These are phyloP conservation scores for Aspergillus sp. DNA, from an alignment of 2,329 filamentous ascomycete species.

Conservation along the genomic window DNA sequence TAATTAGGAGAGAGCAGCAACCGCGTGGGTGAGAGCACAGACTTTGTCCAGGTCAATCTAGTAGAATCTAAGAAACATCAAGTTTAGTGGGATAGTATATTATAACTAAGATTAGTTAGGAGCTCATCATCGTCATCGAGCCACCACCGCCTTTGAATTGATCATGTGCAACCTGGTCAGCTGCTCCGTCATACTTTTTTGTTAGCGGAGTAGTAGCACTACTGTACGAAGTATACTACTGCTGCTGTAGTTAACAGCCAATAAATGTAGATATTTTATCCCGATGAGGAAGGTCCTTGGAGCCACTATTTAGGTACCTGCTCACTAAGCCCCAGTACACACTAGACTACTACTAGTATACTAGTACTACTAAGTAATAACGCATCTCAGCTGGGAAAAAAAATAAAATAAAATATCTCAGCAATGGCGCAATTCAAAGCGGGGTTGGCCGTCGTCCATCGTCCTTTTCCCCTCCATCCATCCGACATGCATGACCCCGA, in stretches of 20 bases:
- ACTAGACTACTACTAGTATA: background rate
- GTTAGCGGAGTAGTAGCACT: too few species aligned
- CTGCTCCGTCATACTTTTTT: background rate
- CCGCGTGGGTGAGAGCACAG: too few species aligned
- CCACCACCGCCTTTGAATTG: background rate
- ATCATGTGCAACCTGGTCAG: background rate
- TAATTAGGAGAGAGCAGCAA: too few species aligned
- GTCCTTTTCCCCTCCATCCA: slow-evolving; percentile 1
- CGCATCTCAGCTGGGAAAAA: too few species aligned
- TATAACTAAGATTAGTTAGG: too few species aligned
- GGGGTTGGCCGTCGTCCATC: background rate
- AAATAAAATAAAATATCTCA: too few species aligned
- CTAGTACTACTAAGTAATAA: background rate
- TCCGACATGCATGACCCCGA: background rate
- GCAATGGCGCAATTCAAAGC: slow-evolving; percentile 1
- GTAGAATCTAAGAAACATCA: too few species aligned
- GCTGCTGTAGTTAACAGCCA: background rate
- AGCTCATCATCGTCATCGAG: background rate
- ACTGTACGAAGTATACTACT: too few species aligned
- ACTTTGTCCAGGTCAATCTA: too few species aligned
- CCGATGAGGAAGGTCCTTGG: background rate
- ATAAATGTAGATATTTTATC: background rate
- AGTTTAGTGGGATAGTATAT: too few species aligned
- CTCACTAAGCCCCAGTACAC: background rate
- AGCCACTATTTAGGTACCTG: background rate